Evolutionary conservation across 2,329 filamentous ascomycete species (phyloP), one percentile per base, ranked within the genome.

Genomic region (Pseudocercospora cruenta): DNA sequence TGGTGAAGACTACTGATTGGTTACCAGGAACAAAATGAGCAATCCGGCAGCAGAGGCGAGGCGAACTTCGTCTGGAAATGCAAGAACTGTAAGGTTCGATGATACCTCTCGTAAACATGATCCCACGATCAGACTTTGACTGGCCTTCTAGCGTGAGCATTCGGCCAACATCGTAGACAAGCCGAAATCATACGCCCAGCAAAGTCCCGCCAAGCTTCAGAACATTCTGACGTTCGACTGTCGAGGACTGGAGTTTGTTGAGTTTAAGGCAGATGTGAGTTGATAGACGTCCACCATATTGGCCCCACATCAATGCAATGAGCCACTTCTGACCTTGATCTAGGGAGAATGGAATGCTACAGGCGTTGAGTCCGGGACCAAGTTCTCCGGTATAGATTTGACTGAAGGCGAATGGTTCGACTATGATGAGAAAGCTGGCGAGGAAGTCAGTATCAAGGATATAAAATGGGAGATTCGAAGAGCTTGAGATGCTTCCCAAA

Each of bases 11-110:
- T 19, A 12, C 59, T 63, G 47, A 67, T 26, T n/a, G n/a, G n/a
- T n/a, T n/a, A 26, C 7, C 69, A 97, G 93, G 94, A 98, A 77
- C 86, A 84, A 75, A 94, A 96, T 77, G 93, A 97, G 70, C 89
- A 97, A 79, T 95, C 92, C 70, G 94, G 94, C 39, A 97, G 94
- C 79, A 88, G 93, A 75, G 95, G 95, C 70, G 94, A 98, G 80
- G 95, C 95, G 67, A 98, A 98, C 80, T 99, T 99, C 80, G 95
- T 99, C n/a, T 99, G 95, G 94, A 94, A 89, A 79, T 99, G 95
- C 86, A 97, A 96, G 81, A 94, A 95, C 78, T 99, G 95, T 89
- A 96, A 95, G 87, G 93, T 95, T 59, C 54, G 69, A 57, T 31
- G 12, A 55, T 26, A 21, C 22, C 28, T 57, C 14, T 22, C 21